A percentile compares a stretch with the other conserved stretches of the same genome.
These are phyloP conservation scores for Cicer yamashitae DNA, from an alignment of 306 rosid species.

Conservation along the genomic window DNA sequence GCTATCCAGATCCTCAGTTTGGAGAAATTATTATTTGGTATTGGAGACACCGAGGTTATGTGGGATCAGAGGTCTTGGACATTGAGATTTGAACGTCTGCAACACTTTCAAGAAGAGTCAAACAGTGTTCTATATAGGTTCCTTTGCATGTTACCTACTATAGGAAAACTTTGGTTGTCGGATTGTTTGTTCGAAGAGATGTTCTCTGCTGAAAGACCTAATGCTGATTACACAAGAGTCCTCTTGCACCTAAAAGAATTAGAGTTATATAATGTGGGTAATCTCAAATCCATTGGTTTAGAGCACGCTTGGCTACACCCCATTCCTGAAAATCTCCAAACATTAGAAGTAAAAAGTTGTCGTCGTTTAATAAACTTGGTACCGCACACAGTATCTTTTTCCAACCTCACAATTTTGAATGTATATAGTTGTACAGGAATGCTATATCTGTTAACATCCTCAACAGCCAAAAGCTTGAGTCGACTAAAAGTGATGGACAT, in stretches of 20 bases:
- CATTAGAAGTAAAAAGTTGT: not conserved
- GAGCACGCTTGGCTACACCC: conserved; percentile 36
- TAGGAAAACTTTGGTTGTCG: not conserved
- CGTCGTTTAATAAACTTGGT: not conserved
- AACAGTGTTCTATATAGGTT: conserved; percentile 1
- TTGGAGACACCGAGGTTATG: not conserved
- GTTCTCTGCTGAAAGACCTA: conserved; percentile 26
- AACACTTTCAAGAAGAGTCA: not conserved
- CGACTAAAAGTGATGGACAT: conserved; percentile 20
- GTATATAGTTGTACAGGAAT: not conserved
- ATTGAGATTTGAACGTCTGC: not conserved
- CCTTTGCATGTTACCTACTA: conserved; percentile 10
- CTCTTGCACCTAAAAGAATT: conserved; percentile 29
- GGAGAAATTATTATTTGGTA: not conserved
- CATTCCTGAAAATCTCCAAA: conserved; percentile 4
- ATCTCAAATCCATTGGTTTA: conserved; percentile 37
- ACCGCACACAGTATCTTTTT: conserved; percentile 1
- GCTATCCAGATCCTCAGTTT: not conserved
- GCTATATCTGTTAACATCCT: conserved; percentile 7
- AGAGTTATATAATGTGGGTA: not conserved
- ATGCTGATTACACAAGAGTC: not conserved
- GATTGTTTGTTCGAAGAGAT: not conserved
- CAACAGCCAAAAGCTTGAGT: conserved; percentile 39
- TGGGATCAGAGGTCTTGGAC: conserved; percentile 1
- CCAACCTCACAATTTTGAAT: conserved; percentile 17